Evolutionary conservation across 805 yeast species (phyloP), one percentile per base, ranked within the genome.

Genomic region (Kodamaea laetipori): DNA sequence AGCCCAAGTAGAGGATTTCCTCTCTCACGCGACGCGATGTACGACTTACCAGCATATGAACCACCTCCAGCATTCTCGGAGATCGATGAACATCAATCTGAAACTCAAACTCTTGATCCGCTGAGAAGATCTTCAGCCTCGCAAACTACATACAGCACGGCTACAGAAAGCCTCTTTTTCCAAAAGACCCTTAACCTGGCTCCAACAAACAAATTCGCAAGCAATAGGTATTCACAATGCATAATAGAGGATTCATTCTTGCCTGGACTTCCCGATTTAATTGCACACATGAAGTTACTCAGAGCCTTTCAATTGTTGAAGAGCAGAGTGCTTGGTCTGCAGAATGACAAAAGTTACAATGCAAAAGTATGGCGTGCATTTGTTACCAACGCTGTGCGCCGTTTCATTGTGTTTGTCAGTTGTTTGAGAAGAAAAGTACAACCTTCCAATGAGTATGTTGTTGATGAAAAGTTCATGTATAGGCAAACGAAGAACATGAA

Each of bases 231-330:
- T 15, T 17, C 15, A 13, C 34, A 17, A 4, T 15, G 13, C 7
- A 12, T 30, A 4, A 19, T 19, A 6, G 34, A 30, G 7, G 34
- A 30, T 15, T 12, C 34, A 4, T 17, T 15, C 8, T 15, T 13
- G 4, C 34, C 34, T 15, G 38, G 19, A 12, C 15, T 13, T 17
- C 34, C 48, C 4, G 63, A 57, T 19, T 39, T 48, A 2, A 39
- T 53, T 6, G 48, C 54, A 8, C 63, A 59, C 46, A 49, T 60
- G 37, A 59, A 56, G 47, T 41, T 60, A 21, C 41, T 59, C 16
- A 47, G 47, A 32, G 52, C 60, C 7, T 57, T 60, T 39, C 43
- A 30, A 9, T 50, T 39, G 2, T 46, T 58, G 48, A 55, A 58
- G 36, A 18, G 37, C 12, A 26, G 35, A 7, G 36, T 58, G 6